These are phyloP conservation scores for Claviceps capensis DNA, from an alignment of 2,329 filamentous ascomycete species.

Conservation along the genomic window DNA sequence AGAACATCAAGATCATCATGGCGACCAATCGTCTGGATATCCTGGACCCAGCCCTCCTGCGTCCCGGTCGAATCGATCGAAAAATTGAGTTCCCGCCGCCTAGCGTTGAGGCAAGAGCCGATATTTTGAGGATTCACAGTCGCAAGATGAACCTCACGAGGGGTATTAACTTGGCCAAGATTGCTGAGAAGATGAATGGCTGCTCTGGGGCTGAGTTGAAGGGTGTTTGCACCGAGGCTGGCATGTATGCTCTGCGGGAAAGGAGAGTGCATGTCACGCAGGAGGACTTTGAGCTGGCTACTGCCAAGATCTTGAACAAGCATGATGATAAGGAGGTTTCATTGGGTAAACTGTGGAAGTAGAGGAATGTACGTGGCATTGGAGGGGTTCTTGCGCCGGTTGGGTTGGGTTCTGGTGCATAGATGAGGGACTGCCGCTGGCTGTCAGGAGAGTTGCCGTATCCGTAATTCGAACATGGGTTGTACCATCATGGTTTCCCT, in stretches of 20 bases:
- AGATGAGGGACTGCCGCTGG: conserved; percentile 16
- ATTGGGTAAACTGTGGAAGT: conserved; percentile 65
- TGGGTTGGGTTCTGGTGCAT: conserved; percentile 9
- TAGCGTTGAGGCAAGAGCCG: conserved; percentile 87
- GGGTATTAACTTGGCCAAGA: conserved; percentile 95
- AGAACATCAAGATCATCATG: conserved; percentile 99
- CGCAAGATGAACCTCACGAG: conserved; percentile 97
- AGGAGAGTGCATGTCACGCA: conserved; percentile 95
- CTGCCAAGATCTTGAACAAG: conserved; percentile 98
- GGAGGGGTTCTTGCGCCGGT: background rate
- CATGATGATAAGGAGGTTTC: conserved; percentile 97
- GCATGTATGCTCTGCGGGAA: conserved; percentile 95
- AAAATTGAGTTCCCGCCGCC: conserved; percentile 99
- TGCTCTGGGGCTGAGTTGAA: conserved; percentile 96
- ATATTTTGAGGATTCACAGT: conserved; percentile 95
- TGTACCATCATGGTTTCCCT: background rate
- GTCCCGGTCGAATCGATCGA: conserved; percentile 93
- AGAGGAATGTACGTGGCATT: conserved; percentile 2
- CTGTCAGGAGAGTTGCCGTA: conserved; percentile 23
- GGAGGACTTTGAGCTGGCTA: conserved; percentile 96
- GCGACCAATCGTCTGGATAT: conserved; percentile 97
- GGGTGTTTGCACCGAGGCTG: conserved; percentile 96
- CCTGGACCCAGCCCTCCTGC: conserved; percentile 82
- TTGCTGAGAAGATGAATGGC: conserved; percentile 99
- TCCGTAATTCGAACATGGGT: conserved; percentile 11